A percentile compares a stretch with the other conserved stretches of the same genome.
Conservation (phyloP, 176 grass and related monocot genomes). For the Saccharum spontaneum region DNA sequence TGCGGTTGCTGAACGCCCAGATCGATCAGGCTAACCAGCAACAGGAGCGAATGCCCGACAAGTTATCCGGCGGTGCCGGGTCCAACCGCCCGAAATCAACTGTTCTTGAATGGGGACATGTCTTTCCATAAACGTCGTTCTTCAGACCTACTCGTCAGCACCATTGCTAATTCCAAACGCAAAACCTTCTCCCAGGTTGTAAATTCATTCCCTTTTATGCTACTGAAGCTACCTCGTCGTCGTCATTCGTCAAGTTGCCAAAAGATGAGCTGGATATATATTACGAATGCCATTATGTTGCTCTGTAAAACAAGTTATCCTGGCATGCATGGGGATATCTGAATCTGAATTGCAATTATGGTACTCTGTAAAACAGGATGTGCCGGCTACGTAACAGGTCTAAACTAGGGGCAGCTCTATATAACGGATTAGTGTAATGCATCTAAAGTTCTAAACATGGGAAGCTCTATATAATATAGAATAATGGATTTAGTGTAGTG, state of each 20-base stretch:
- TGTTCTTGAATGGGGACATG: neutral
- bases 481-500: neutral
- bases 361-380: neutral
- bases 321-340: neutral
- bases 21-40: neutral
- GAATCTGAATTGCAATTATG: neutral
- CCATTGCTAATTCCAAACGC: neutral
- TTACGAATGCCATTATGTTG: neutral
- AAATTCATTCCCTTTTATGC: neutral
- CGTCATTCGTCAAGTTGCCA: neutral
- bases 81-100: neutral
- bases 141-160: neutral
- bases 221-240: neutral
- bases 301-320: neutral
- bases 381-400: no score
- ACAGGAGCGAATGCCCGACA: neutral
- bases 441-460: neutral
- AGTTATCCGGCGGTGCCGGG: neutral
- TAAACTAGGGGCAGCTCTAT: neutral
- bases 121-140: conserved; percentile 3
- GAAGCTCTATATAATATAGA: no score
- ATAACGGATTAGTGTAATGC: neutral
- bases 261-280: neutral
- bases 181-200: conserved; percentile 25
- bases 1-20: neutral